Percentiles rank a stretch among this genome's conserved stretches.
Evolutionary conservation across 768 basidiomycete genomes (phyloP).

Genomic region (Boletus tylopilopsis): DNA sequence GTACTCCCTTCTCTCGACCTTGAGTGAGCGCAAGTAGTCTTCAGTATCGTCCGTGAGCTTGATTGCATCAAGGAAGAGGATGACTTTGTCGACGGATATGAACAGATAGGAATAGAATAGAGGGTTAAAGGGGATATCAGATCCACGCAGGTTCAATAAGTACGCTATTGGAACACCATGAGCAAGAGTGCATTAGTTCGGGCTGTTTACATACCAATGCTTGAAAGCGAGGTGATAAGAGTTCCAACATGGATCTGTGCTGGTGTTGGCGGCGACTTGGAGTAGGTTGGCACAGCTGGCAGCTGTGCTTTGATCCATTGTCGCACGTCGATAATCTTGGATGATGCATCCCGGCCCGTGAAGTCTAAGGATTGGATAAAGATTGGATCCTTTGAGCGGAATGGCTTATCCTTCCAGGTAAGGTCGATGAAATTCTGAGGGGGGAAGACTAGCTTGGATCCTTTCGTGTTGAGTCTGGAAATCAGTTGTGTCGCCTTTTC

Average conservation of each 20-base stretch:
- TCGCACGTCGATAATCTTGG: constrained; percentile 69
- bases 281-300: constrained; percentile 56
- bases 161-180: constrained; percentile 52
- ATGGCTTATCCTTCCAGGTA: constrained; percentile 75
- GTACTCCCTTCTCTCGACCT: constrained; percentile 62
- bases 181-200: background rate
- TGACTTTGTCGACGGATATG: constrained; percentile 54
- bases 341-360: constrained; percentile 57
- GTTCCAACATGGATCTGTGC: constrained; percentile 64
- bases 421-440: constrained; percentile 82
- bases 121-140: constrained; percentile 89
- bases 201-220: constrained; percentile 51
- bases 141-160: constrained; percentile 82
- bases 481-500: constrained; percentile 63
- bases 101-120: constrained; percentile 88
- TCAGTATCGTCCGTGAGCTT: constrained; percentile 61
- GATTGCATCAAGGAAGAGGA: constrained; percentile 72
- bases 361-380: constrained; percentile 72
- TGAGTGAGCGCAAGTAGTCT: constrained; percentile 54
- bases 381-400: constrained; percentile 59
- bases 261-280: constrained; percentile 56
- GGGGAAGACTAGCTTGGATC: constrained; percentile 73
- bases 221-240: constrained; percentile 65
- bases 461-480: constrained; percentile 46
- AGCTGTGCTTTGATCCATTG: constrained; percentile 65